Percentiles rank a stretch among this genome's conserved stretches.
Evolutionary conservation across 2,329 filamentous ascomycete genomes (phyloP).

Genomic region (Paraconiothyrium sp.): DNA sequence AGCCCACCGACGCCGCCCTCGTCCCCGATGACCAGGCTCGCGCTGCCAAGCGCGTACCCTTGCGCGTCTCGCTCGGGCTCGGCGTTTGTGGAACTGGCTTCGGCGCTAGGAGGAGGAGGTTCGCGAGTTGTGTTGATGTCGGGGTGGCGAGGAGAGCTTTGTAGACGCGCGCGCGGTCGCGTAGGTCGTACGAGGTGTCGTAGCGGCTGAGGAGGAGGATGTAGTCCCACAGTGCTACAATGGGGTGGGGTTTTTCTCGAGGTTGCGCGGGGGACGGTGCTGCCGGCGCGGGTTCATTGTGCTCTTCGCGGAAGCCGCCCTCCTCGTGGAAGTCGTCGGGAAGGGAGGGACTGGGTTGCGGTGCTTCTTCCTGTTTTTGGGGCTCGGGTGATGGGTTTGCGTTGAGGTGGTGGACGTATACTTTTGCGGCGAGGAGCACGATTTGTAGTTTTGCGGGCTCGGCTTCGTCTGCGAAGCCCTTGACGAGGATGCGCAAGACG

Average conservation of each 20-base stretch:
- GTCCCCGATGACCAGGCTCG: slow-evolving; percentile 83
- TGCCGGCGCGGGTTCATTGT: slow-evolving; percentile 25
- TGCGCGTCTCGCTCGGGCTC: slow-evolving; percentile 85
- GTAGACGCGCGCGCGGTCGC: slow-evolving; percentile 89
- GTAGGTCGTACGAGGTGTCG: slow-evolving; percentile 92
- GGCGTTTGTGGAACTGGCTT: slow-evolving; percentile 93
- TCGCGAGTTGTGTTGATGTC: slow-evolving; percentile 80
- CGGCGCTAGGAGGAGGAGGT: slow-evolving; percentile 87
- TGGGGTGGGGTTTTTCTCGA: slow-evolving; percentile 67
- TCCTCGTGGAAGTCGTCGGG: slow-evolving; percentile 45
- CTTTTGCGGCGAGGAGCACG: slow-evolving; percentile 91
- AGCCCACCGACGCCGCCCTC: slow-evolving; percentile 74
- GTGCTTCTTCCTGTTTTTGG: slow-evolving; percentile 43
- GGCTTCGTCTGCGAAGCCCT: slow-evolving; percentile 83
- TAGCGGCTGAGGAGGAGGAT: slow-evolving; percentile 86
- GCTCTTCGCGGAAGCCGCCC: slow-evolving; percentile 44
- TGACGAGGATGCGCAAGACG: slow-evolving; percentile 86
- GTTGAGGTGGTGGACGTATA: slow-evolving; percentile 89
- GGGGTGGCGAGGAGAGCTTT: slow-evolving; percentile 82
- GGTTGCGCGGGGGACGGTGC: slow-evolving; percentile 25
- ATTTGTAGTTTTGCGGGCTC: slow-evolving; percentile 92
- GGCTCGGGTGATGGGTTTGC: slow-evolving; percentile 59
- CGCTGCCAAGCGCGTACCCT: slow-evolving; percentile 80
- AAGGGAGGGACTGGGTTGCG: slow-evolving; percentile 27
- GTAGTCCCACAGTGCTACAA: slow-evolving; percentile 84